phyloP scores from a whole-genome alignment of 2,329 filamentous ascomycete genomes.

The Alternaria hordeiaustralica region DNA sequence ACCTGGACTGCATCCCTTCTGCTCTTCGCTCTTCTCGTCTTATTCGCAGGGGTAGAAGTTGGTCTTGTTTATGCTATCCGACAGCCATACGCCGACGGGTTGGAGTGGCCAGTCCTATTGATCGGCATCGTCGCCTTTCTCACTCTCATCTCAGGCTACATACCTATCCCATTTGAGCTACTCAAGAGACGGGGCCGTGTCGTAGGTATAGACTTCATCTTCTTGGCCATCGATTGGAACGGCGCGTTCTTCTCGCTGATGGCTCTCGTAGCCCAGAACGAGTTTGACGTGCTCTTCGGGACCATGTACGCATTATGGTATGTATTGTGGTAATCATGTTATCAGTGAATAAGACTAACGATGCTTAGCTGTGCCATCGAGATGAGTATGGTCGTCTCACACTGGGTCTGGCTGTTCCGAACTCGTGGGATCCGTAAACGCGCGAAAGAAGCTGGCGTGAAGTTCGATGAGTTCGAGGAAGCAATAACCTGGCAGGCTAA shows the following conservation, averaged over 20 bases:
- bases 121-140: conserved; percentile 64
- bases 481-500: conserved; percentile 28
- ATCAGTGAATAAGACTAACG: not conserved
- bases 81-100: conserved; percentile 59
- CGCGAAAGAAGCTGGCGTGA: conserved; percentile 49
- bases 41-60: conserved; percentile 60
- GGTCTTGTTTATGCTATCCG: conserved; percentile 62
- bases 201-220: conserved; percentile 64
- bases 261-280: conserved; percentile 63
- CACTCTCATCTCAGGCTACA: conserved; percentile 59
- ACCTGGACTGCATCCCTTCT: conserved; percentile 38
- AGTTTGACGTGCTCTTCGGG: conserved; percentile 65
- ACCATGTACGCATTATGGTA: conserved; percentile 63
- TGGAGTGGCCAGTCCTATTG: conserved; percentile 58
- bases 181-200: conserved; percentile 66
- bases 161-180: conserved; percentile 66
- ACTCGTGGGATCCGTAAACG: conserved; percentile 58
- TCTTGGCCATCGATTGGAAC: conserved; percentile 63
- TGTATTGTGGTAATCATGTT: not conserved
- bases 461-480: conserved; percentile 59
- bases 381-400: conserved; percentile 63
- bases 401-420: conserved; percentile 62
- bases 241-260: conserved; percentile 68
- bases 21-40: conserved; percentile 26
- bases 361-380: conserved; percentile 56